phyloP scores from a whole-genome alignment of 345 rosid genomes.

The Heritiera littoralis region DNA sequence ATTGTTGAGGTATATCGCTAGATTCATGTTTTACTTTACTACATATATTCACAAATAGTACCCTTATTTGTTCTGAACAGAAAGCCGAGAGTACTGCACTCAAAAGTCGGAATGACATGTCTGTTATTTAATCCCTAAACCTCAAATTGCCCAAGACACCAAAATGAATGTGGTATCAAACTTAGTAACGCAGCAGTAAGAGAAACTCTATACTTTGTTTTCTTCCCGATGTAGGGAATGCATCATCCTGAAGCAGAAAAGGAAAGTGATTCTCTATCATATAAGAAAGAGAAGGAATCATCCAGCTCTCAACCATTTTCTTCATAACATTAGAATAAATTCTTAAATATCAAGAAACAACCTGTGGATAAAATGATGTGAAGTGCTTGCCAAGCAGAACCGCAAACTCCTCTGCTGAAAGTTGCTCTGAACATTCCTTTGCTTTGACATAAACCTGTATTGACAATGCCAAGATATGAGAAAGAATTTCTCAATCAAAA shows the following conservation, averaged over 20 bases:
- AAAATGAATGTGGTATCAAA: neutral
- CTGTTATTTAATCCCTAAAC: too few relatives aligned
- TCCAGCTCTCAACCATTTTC: neutral
- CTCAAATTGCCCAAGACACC: neutral
- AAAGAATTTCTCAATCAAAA: neutral
- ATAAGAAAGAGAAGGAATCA: neutral
- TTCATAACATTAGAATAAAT: neutral
- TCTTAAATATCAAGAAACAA: constrained; percentile 23
- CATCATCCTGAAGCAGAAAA: neutral
- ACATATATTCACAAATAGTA: neutral
- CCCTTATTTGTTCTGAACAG: neutral
- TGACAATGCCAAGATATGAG: neutral
- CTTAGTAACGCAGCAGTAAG: neutral
- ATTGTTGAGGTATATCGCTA: neutral
- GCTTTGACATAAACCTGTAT: constrained; percentile 86
- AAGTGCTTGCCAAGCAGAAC: constrained; percentile 80
- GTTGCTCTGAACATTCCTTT: constrained; percentile 64
- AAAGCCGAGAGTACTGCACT: neutral
- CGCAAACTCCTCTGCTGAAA: constrained; percentile 84
- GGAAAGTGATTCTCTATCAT: neutral
- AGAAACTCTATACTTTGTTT: neutral
- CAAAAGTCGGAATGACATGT: too few relatives aligned
- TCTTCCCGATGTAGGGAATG: neutral
- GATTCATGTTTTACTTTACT: neutral
- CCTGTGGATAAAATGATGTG: constrained; percentile 74